Base-by-base conservation (phyloP, 2,329 filamentous ascomycete genomes). In the Ceratocystiopsis minuta region DNA sequence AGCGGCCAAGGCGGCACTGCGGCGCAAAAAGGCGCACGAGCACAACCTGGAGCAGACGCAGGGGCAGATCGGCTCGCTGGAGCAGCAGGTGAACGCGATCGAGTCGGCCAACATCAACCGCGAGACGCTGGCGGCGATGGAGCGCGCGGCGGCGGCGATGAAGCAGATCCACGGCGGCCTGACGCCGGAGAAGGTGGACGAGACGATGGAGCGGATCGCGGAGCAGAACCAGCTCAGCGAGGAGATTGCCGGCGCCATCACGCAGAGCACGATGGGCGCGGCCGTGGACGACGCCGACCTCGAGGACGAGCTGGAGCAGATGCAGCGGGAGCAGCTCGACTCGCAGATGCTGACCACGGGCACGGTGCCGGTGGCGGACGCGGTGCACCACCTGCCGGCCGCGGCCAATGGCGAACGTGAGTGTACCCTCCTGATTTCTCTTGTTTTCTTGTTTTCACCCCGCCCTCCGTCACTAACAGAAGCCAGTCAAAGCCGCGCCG, bases 81-180 rank as follows among this genome's bases (percentile, higher is more conserved):
- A 98, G 60, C 81, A 87, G 56, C 86, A 98, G 60, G 92, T 96
- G 56, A 90, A 90, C 60, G 80, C 83, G 46, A 96, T 98, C 66
- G 90, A 98, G 63, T 85, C 87, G 38, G 90, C 90, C 47, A 98
- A 96, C 60, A 95, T 98, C 67, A 98, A 98, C 69, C 79, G 88
- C 63, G 87, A 95, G 68, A 98, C 90, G 13, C 68, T 96, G 49
- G 74, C 80, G 51, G 88, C 87, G 9, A 95, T 98, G 86, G 80
- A 93, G 72, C 79, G 79, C 57, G 88, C 90, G 12, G 78, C 83
- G 50, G 66, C 77, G 46, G 90, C 88, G 33, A 96, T 98, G 87
- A 80, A 87, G 66, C 68, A 79, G 49, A 98, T 98, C 53, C 86
- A 96, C 58, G 80, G 78, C 53, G 82, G 82, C 49, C 75, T 96